phyloP scores from a whole-genome alignment of 2,329 filamentous ascomycete genomes.

The Cytospora piceicola region DNA sequence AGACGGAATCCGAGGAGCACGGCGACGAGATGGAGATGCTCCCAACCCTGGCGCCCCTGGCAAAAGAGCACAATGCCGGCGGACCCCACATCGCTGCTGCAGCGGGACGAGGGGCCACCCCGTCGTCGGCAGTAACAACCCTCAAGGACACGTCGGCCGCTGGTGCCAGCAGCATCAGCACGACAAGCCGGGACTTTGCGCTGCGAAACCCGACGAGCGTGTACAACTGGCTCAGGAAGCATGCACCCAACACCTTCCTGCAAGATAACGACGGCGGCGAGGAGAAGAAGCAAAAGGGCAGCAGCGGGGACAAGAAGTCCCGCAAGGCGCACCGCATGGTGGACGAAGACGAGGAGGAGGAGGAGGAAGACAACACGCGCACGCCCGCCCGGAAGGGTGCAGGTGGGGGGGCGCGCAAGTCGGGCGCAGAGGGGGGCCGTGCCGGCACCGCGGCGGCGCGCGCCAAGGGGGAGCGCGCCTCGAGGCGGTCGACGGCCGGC shows the following conservation, averaged over 20 bases:
- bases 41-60: constrained; percentile 56
- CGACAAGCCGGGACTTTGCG: constrained; percentile 51
- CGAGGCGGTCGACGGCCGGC: constrained; percentile 26
- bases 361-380: constrained; percentile 45
- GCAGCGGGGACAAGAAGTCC: constrained; percentile 36
- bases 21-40: constrained; percentile 39
- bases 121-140: constrained; percentile 32
- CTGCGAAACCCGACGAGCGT: constrained; percentile 86
- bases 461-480: constrained; percentile 30
- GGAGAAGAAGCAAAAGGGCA: constrained; percentile 34
- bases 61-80: constrained; percentile 40
- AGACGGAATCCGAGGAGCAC: constrained; percentile 44
- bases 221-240: constrained; percentile 90
- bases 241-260: constrained; percentile 83
- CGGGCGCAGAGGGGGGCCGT: constrained; percentile 34
- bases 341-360: constrained; percentile 47
- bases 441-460: constrained; percentile 34
- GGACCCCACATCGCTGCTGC: constrained; percentile 43
- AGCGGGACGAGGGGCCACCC: constrained; percentile 40
- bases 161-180: constrained; percentile 44
- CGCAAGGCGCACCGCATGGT: constrained; percentile 31
- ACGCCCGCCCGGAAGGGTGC: constrained; percentile 34
- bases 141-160: constrained; percentile 46
- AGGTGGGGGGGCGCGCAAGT: constrained; percentile 41
- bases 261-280: constrained; percentile 67